Conservation (phyloP, 202 grass and related monocot genomes). For the Brachypodium distachyon region DNA sequence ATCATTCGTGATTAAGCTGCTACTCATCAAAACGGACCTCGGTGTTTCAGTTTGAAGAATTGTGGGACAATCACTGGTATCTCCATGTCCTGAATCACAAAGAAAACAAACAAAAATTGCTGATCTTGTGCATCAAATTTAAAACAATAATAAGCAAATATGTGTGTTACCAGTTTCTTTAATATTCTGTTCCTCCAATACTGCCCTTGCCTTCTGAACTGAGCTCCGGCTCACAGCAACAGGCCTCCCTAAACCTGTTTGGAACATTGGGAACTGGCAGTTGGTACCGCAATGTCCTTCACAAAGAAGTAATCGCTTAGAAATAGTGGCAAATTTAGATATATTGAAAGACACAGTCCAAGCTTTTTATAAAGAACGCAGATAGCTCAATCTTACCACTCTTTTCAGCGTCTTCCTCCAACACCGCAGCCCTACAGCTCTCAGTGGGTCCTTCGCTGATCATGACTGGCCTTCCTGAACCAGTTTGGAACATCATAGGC, state of each 20-base stretch:
- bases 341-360: background rate
- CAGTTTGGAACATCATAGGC: slow-evolving; percentile 31
- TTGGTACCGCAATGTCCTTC: slow-evolving; percentile 21
- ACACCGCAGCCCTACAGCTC: slow-evolving; percentile 27
- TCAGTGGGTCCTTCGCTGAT: slow-evolving; percentile 19
- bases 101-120: slow-evolving; percentile 5
- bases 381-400: slow-evolving; percentile 16
- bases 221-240: slow-evolving; percentile 39
- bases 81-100: slow-evolving; percentile 27
- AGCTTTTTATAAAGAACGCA: background rate
- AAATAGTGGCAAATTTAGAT: slow-evolving; percentile 2
- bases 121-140: background rate
- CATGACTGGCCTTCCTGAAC: slow-evolving; percentile 18
- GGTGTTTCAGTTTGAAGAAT: slow-evolving; percentile 36
- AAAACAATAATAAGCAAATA: background rate
- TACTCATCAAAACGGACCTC: slow-evolving; percentile 35
- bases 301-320: slow-evolving; percentile 17
- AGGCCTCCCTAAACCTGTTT: slow-evolving; percentile 53
- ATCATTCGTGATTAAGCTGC: slow-evolving; percentile 23
- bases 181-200: slow-evolving; percentile 33
- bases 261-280: slow-evolving; percentile 40
- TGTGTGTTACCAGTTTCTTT: slow-evolving; percentile 35
- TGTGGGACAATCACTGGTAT: background rate
- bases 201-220: slow-evolving; percentile 49
- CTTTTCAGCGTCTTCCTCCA: slow-evolving; percentile 18